Evolutionary conservation across 306 rosid species (phyloP), one percentile per base, ranked within the genome.

Genomic region (Trifolium fragiferum): DNA sequence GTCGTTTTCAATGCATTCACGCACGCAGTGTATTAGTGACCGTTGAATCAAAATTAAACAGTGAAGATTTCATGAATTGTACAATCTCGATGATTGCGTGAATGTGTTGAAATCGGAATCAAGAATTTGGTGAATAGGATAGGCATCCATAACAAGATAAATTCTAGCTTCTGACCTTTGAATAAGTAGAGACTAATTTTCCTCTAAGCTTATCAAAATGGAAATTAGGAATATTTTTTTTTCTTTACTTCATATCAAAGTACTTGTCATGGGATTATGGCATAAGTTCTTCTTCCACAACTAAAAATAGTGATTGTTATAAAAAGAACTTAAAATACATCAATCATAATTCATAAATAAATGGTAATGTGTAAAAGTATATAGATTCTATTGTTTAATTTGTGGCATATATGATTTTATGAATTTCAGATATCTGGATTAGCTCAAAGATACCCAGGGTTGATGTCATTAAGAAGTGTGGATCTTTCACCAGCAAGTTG

Each of bases 401-500:
- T 13, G 16, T 76, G 20, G 75, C 33, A 75, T 12, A 49, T 6
- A 74, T 75, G 47, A 76, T 75, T 57, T 47, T 16, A 25, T 57
- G 10, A 20, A 2, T 83, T 90, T 78, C 88, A 95, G 99, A 89
- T 95, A 35, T 82, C 82, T 68, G 86, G 87, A n/a, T 84, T 95
- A 65, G 88, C 96, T 76, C 91, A 86, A 84, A 87, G 98, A 84
- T 90, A 81, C 83, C 98, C 98, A 5, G 96, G 93, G 50, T 86
- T 95, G 90, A 84, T 82, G 96, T 87, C 98, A 72, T 80, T 92
- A 63, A 89, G 91, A 78, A 95, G 96, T 43, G 98, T 95, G 75
- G 99, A 95, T 87, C 93, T 95, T 66, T 95, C 99, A 3, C 99
- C 99, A 41, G 99, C 99, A 51, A 95, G 97, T 81, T 95, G 98